phyloP scores from a whole-genome alignment of 179 eudicot species.

The Drosera spatulata region DNA sequence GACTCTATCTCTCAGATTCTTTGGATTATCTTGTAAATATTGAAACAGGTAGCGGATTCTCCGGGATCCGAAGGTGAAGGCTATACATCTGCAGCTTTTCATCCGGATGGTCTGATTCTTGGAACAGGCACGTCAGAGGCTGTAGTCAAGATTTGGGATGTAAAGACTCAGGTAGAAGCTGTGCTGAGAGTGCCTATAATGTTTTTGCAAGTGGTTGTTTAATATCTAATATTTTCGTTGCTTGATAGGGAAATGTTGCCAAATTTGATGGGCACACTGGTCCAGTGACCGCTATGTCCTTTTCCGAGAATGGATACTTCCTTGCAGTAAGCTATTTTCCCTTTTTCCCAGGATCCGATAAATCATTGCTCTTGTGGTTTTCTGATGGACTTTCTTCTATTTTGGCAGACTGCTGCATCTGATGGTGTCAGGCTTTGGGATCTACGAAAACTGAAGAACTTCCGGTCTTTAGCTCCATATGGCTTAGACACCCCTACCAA shows the following conservation, averaged over 20 bases:
- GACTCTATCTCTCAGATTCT: slow-evolving; percentile 2
- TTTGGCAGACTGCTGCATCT: slow-evolving; percentile 79
- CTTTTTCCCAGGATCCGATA: neutral
- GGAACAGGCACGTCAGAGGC: slow-evolving; percentile 91
- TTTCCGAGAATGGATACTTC: slow-evolving; percentile 97
- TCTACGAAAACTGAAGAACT: slow-evolving; percentile 79
- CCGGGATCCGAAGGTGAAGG: slow-evolving; percentile 41
- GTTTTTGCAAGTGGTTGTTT: neutral
- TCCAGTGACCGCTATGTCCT: slow-evolving; percentile 81
- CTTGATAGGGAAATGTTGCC: slow-evolving; percentile 66
- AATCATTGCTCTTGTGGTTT: no score
- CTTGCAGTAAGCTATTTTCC: slow-evolving; percentile 42
- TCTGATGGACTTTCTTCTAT: neutral
- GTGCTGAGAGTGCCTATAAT: neutral
- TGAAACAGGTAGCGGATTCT: slow-evolving; percentile 52
- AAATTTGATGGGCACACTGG: slow-evolving; percentile 81
- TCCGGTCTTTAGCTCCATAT: slow-evolving; percentile 68
- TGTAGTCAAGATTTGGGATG: slow-evolving; percentile 92
- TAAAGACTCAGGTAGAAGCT: slow-evolving; percentile 74
- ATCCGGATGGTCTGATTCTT: slow-evolving; percentile 96
- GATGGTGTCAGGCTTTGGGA: slow-evolving; percentile 99
- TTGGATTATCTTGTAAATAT: slow-evolving; percentile 4
- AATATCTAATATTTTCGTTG: neutral
- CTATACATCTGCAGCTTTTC: slow-evolving; percentile 94
- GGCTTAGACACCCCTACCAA: slow-evolving; percentile 68